Conservation (phyloP, 1,284 basidiomycete species). For the Fomitopsis palustris region DNA sequence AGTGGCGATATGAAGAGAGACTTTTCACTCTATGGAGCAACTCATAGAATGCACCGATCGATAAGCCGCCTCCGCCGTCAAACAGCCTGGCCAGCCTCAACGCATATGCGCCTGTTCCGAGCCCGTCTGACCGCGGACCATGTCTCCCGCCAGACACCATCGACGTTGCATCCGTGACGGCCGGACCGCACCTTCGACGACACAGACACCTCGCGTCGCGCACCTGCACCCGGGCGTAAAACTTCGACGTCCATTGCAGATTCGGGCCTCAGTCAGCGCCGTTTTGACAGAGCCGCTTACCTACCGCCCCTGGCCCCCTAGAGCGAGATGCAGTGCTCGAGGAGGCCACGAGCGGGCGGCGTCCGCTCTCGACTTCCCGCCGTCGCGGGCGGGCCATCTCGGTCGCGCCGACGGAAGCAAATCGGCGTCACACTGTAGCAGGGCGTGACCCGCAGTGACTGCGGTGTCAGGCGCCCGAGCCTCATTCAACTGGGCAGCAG, state of each 20-base stretch:
- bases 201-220: not conserved
- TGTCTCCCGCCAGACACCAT: not conserved
- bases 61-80: no score
- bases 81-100: not conserved
- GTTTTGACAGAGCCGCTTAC: not conserved
- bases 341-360: no score
- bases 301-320: not conserved
- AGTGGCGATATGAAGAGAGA: not conserved
- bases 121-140: not conserved
- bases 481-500: not conserved
- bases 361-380: not conserved
- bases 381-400: not conserved
- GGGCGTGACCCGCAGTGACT: not conserved
- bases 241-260: not conserved
- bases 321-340: not conserved
- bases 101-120: not conserved
- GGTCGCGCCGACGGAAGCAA: not conserved
- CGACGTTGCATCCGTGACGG: not conserved
- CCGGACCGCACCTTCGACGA: not conserved
- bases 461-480: not conserved
- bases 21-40: not conserved
- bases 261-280: not conserved
- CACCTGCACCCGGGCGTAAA: not conserved
- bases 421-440: not conserved
- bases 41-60: not conserved